These are phyloP conservation scores for Microsporum ferrugineum DNA, from an alignment of 2,329 filamentous ascomycete genomes.

Conservation along the genomic window DNA sequence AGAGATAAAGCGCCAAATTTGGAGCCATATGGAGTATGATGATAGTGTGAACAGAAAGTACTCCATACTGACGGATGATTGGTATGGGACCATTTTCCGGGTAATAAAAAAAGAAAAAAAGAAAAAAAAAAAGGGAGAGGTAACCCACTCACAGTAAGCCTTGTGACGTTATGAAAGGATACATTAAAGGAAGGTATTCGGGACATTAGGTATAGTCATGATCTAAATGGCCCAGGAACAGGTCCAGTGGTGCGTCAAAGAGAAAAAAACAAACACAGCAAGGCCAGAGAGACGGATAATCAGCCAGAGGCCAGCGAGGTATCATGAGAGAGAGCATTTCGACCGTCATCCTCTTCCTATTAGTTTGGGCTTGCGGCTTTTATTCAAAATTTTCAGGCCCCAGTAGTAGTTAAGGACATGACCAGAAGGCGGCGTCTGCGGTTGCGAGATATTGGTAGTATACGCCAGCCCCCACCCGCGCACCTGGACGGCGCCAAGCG, in stretches of 20 bases:
- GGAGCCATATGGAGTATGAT: background rate
- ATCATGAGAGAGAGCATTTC: background rate
- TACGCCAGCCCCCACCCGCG: background rate
- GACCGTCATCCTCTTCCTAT: background rate
- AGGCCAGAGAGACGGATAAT: background rate
- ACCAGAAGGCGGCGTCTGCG: background rate
- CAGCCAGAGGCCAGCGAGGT: background rate
- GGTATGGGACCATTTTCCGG: background rate
- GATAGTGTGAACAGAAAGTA: background rate
- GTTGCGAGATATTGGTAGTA: background rate
- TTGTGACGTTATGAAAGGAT: conserved; percentile 1
- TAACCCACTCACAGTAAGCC: background rate
- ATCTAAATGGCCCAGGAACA: background rate
- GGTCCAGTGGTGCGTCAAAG: background rate
- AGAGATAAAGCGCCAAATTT: background rate
- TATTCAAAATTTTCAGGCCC: background rate
- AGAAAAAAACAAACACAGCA: background rate
- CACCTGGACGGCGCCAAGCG: background rate
- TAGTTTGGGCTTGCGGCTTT: background rate
- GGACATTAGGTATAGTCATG: background rate
- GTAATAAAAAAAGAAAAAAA: background rate
- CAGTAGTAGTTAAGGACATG: background rate
- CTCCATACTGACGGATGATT: background rate
- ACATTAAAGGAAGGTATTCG: background rate
- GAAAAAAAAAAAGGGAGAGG: background rate